Conservation (phyloP, 1,284 basidiomycete genomes). For the Termitomyces sp. region DNA sequence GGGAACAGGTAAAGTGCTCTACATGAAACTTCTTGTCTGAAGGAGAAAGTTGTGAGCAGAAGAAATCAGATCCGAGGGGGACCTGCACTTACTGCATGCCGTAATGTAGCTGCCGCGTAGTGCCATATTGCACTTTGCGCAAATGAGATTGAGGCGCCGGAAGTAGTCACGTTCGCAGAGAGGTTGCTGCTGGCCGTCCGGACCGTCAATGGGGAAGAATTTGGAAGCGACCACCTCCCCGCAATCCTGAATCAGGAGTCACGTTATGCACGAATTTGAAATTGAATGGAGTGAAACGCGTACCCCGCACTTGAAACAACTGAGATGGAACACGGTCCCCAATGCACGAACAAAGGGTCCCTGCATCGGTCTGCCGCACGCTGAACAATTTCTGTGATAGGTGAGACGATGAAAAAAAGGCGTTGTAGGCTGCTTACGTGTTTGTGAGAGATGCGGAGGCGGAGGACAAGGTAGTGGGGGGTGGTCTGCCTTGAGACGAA, state of each 20-base stretch:
- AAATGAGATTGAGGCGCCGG: constrained; percentile 91
- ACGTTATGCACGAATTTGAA: constrained; percentile 5
- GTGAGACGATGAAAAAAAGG: constrained; percentile 18
- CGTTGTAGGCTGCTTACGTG: constrained; percentile 32
- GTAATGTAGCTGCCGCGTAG: constrained; percentile 98
- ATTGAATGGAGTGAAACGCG: constrained; percentile 23
- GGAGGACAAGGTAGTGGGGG: constrained; percentile 40
- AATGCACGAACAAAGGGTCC: constrained; percentile 97
- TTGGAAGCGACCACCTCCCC: constrained; percentile 95
- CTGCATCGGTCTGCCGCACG: constrained; percentile 76
- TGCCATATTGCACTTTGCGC: constrained; percentile 92
- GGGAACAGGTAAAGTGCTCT: constrained; percentile 98
- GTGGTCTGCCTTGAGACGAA: constrained; percentile 41
- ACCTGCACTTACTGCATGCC: constrained; percentile 80
- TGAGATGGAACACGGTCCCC: constrained; percentile 90
- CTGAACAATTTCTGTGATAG: constrained; percentile 54
- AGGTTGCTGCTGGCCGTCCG: constrained; percentile 81
- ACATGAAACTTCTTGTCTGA: constrained; percentile 98
- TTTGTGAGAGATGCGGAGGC: constrained; percentile 38
- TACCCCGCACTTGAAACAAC: constrained; percentile 97
- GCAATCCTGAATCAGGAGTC: constrained; percentile 69
- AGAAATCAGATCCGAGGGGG: constrained; percentile 16
- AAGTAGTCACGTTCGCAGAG: constrained; percentile 99
- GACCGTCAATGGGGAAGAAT: constrained; percentile 95
- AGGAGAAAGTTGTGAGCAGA: constrained; percentile 14